Percentiles rank a stretch among this genome's conserved stretches.
Evolutionary conservation across 768 basidiomycete species (phyloP).

Genomic region (Trametes gibbosa): DNA sequence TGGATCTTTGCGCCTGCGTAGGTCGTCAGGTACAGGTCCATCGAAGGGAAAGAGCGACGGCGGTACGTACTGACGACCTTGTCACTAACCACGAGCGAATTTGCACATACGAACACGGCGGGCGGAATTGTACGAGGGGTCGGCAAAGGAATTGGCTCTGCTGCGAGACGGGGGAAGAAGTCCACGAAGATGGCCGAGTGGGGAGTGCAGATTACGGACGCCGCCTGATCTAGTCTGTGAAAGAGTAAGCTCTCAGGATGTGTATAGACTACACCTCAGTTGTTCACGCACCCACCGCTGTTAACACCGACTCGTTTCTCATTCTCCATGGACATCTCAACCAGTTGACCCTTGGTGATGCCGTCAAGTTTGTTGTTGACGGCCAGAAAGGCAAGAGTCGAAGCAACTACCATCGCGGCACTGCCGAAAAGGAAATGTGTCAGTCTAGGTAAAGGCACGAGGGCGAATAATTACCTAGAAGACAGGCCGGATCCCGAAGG

Average conservation of each 20-base stretch:
- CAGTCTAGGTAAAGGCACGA: background rate
- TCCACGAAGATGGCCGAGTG: slow-evolving; percentile 74
- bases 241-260: background rate
- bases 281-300: slow-evolving; percentile 70
- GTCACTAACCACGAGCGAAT: slow-evolving; percentile 79
- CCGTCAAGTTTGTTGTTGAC: slow-evolving; percentile 61
- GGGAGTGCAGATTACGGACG: slow-evolving; percentile 74
- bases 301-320: slow-evolving; percentile 85
- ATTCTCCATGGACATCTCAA: slow-evolving; percentile 78
- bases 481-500: slow-evolving; percentile 87
- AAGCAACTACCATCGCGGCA: slow-evolving; percentile 88
- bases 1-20: slow-evolving; percentile 60
- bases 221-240: slow-evolving; percentile 85
- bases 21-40: background rate
- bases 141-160: slow-evolving; percentile 65
- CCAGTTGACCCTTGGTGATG: slow-evolving; percentile 68
- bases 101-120: slow-evolving; percentile 73
- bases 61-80: slow-evolving; percentile 48
- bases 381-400: slow-evolving; percentile 76
- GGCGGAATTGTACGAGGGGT: slow-evolving; percentile 33
- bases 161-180: slow-evolving; percentile 73
- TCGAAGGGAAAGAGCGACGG: background rate
- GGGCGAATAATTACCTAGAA: slow-evolving; percentile 34
- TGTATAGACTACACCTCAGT: too few species aligned
- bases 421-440: slow-evolving; percentile 34